Conservation (phyloP, 2,329 filamentous ascomycete species). For the Penicillium sp. region DNA sequence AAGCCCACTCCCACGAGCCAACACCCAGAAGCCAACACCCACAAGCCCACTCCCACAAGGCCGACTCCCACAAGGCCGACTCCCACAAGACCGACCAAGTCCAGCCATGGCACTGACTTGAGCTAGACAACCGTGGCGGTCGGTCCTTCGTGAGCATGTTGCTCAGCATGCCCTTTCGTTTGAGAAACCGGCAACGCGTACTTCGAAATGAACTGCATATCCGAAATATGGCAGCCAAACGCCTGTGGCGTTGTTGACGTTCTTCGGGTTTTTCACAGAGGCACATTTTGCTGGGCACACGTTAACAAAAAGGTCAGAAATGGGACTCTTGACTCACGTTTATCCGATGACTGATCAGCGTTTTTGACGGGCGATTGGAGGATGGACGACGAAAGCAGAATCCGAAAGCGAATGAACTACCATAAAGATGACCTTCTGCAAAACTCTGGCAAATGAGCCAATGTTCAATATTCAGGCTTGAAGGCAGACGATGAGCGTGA, state of each 20-base stretch:
- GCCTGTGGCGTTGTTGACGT: not conserved
- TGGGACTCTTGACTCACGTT: no score
- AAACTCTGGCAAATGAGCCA: not conserved
- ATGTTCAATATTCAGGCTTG: not conserved
- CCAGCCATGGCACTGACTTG: not conserved
- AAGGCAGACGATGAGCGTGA: not conserved
- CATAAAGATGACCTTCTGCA: no score
- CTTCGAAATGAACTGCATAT: not conserved
- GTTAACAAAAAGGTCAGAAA: not conserved
- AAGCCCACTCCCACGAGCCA: no score
- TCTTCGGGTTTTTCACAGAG: no score
- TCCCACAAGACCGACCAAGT: not conserved
- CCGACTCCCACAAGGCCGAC: not conserved
- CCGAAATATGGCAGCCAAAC: not conserved
- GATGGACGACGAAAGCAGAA: no score
- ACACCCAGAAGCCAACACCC: no score
- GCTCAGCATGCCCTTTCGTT: not conserved
- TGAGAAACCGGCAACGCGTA: not conserved
- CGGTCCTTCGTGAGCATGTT: not conserved
- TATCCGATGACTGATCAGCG: no score
- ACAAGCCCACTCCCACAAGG: no score
- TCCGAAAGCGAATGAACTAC: not conserved
- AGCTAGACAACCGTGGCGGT: not conserved
- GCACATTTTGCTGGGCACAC: no score
- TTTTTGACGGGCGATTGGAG: no score